Base-by-base conservation (phyloP, 1,284 basidiomycete genomes). In the Rugosomyces carneus region DNA sequence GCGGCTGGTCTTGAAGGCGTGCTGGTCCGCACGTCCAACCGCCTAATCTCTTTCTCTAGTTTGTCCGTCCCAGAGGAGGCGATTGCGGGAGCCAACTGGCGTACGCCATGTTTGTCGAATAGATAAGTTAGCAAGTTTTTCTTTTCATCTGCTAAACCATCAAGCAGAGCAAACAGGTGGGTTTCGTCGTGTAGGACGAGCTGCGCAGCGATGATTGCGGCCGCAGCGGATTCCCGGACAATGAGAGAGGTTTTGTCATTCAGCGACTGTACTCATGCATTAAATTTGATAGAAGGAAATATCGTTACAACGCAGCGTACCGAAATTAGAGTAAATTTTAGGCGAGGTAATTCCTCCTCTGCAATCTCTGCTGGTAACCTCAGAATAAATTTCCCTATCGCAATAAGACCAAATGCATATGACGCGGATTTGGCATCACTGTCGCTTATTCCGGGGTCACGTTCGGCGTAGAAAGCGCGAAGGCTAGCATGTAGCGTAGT, bases 51-150 rank as follows among this genome's bases (percentile, higher is more conserved):
- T 52, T 80, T 80, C 64, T 85, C 80, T 49, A 89, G 68, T 53
- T 77, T 83, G 42, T 82, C 78, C 57, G 82, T 70, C 16, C 81
- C 75, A 15, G 60, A 59, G 4, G 64, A 60, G n/a, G 63, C 61
- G 26, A 59, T 58, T 1, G 58, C 55, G 10, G 57, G 53, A 6
- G 55, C 54, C 45, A 59, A 52, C 38, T 75, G 80, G 37, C 85
- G 71, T 10, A 76, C 83, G 26, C 81, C 79, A 56, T 89, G 84
- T 61, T 89, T 90, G 60, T 89, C 87, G 54, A 90, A 90, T 45
- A 90, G 71, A 55, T 91, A 91, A 1, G 88, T 88, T 42, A 91
- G 69, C 21, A 91, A 68, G 59, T 91, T 90, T 71, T 89, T 89
- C 72, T 91, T 89, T 57, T 88, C 87, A 52, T 88, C 83, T 10